Evolutionary conservation across 176 grass and related monocot species (phyloP), one percentile per base, ranked within the genome.

Genomic region (Chloris gayana): DNA sequence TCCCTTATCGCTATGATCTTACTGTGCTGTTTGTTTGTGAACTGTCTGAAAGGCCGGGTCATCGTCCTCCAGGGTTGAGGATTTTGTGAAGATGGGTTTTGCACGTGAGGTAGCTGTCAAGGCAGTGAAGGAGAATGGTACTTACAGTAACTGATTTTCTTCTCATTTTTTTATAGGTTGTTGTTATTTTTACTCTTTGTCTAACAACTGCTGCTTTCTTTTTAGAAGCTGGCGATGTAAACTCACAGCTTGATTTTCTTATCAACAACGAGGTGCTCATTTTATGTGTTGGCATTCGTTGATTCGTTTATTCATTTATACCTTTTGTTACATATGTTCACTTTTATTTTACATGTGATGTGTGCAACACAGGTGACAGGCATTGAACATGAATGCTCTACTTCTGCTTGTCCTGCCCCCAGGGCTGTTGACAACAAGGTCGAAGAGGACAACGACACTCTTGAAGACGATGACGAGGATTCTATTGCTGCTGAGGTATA

Each of bases 1-100:
- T 42, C 41, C 4, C 4, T 42, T 42, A 42, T 42, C 4, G 41
- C 2, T 10, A 9, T 42, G 41, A 42, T 59, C 30, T 5, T 68
- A 60, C 5, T 70, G 33, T 75, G n/a, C 18, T 85, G 13, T 84
- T 80, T 81, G 10, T 68, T 78, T 78, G 62, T 7, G 63, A 41
- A 30, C 18, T 76, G n/a, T 56, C 63, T 68, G 9, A 32, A 75
- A 95, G 38, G 59, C 82, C 0, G 24, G 66, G 30, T 54, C 84
- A 65, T 29, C 74, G 53, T 49, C 42, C 17, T 64, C 72, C 78
- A 26, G 74, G 67, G 73, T 88, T 73, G 45, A 63, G 13, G 25
- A 67, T 6, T 90, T 88, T 57, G 35, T 92, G 38, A 66, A 8
- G 21, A 95, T 95, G 93, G 90, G 93, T 15, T 95, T 95, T 26